Conservation (phyloP, 2,329 filamentous ascomycete species). For the Pseudogymnoascus sp. region DNA sequence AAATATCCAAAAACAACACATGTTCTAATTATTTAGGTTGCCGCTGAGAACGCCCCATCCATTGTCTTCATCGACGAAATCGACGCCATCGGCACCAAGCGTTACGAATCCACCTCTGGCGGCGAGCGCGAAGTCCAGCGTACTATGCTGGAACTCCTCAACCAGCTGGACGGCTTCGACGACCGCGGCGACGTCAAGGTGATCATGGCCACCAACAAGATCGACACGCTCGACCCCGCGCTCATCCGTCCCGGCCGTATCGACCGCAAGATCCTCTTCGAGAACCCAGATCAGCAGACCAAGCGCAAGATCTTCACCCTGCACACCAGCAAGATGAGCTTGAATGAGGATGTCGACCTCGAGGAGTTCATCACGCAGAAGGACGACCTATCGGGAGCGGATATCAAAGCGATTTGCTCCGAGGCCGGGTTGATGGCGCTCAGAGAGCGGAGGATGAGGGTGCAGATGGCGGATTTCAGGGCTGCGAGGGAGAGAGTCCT, state of each 20-base stretch:
- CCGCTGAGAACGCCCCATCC: conserved; percentile 89
- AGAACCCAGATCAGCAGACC: conserved; percentile 72
- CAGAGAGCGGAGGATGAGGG: conserved; percentile 90
- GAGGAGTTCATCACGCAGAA: conserved; percentile 99
- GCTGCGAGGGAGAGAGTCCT: conserved; percentile 87
- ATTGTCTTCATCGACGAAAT: conserved; percentile 99
- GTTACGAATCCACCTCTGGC: conserved; percentile 94
- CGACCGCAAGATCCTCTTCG: conserved; percentile 86
- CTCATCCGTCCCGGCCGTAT: conserved; percentile 96
- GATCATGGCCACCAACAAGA: conserved; percentile 99
- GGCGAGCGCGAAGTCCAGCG: conserved; percentile 96
- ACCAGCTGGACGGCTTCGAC: conserved; percentile 97
- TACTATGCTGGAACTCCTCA: conserved; percentile 96
- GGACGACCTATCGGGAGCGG: conserved; percentile 91
- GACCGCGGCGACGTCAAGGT: conserved; percentile 99
- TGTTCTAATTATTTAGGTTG: conserved; percentile 50
- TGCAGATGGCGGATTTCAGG: conserved; percentile 98
- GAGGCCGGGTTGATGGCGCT: conserved; percentile 93
- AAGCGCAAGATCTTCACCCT: conserved; percentile 97
- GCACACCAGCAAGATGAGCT: conserved; percentile 97
- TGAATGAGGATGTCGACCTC: conserved; percentile 93
- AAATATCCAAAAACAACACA: not conserved
- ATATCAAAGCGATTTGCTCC: conserved; percentile 98
- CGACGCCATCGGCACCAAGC: conserved; percentile 96
- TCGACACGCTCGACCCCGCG: conserved; percentile 91